Evolutionary conservation across 495 filamentous ascomycete genomes (phyloP).

Genomic region (Neurospora tetrasperma): DNA sequence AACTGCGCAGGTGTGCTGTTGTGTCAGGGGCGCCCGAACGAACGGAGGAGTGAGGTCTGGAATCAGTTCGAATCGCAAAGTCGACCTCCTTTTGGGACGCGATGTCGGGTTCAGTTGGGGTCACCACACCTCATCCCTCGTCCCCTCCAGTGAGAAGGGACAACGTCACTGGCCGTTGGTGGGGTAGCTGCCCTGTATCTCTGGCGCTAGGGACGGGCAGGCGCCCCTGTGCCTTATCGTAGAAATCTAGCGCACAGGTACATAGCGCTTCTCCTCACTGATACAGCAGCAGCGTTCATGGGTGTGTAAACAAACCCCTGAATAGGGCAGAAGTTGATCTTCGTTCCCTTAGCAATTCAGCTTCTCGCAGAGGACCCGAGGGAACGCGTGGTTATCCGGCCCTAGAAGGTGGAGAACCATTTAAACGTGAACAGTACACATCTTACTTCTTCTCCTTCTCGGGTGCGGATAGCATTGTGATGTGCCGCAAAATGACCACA

Average conservation of each 20-base stretch:
- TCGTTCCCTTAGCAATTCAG: neutral
- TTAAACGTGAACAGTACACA: neutral
- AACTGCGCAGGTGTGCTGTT: neutral
- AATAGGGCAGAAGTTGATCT: neutral
- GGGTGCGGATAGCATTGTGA: neutral
- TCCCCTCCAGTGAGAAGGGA: neutral
- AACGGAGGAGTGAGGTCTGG: conserved; percentile 2
- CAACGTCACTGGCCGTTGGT: neutral
- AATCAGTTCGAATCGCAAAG: conserved; percentile 23
- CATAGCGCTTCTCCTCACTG: neutral
- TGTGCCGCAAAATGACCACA: neutral
- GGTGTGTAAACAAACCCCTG: neutral
- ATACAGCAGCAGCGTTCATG: neutral
- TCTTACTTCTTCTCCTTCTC: neutral
- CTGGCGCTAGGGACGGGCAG: neutral
- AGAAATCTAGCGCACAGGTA: neutral
- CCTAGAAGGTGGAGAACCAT: neutral
- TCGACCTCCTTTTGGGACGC: conserved; percentile 5
- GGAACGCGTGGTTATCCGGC: neutral
- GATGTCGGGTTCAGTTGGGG: neutral
- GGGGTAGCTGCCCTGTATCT: neutral
- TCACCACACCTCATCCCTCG: neutral
- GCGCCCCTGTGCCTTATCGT: neutral
- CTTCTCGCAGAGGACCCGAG: neutral
- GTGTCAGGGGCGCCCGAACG: neutral